Conservation (phyloP, 257 asterid genomes). For the Rhazya stricta region DNA sequence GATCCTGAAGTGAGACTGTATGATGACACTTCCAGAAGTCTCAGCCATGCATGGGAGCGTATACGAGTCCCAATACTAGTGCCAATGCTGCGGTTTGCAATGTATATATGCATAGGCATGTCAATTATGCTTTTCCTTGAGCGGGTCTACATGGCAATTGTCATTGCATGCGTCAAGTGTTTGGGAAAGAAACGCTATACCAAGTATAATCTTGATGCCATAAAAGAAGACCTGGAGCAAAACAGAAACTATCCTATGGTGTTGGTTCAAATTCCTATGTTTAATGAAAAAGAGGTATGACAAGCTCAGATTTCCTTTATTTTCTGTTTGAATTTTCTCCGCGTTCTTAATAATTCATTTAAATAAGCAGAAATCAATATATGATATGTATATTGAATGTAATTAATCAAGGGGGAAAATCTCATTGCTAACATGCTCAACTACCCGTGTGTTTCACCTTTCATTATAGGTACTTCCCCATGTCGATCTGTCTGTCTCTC, state of each 20-base stretch:
- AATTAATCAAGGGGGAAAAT: neutral
- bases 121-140: constrained; percentile 81
- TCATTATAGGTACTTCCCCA: neutral
- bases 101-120: constrained; percentile 66
- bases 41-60: constrained; percentile 51
- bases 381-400: neutral
- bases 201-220: constrained; percentile 66
- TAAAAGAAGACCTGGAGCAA: constrained; percentile 55
- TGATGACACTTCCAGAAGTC: constrained; percentile 45
- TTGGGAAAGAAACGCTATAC: constrained; percentile 70
- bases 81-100: constrained; percentile 50
- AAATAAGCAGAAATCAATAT: neutral
- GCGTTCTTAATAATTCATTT: neutral
- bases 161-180: constrained; percentile 55
- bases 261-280: constrained; percentile 90
- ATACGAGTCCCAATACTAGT: constrained; percentile 61
- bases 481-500: neutral
- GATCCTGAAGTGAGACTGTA: constrained; percentile 33
- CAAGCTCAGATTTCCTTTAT: neutral
- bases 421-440: neutral
- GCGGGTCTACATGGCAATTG: constrained; percentile 80
- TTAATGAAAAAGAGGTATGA: constrained; percentile 77
- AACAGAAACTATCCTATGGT: constrained; percentile 52
- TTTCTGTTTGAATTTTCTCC: neutral
- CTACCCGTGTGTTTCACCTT: neutral